Percentiles rank a stretch among this genome's conserved stretches.
These are phyloP conservation scores for Saxispiralis lemnorum DNA, from an alignment of 495 filamentous ascomycete species.

Conservation along the genomic window DNA sequence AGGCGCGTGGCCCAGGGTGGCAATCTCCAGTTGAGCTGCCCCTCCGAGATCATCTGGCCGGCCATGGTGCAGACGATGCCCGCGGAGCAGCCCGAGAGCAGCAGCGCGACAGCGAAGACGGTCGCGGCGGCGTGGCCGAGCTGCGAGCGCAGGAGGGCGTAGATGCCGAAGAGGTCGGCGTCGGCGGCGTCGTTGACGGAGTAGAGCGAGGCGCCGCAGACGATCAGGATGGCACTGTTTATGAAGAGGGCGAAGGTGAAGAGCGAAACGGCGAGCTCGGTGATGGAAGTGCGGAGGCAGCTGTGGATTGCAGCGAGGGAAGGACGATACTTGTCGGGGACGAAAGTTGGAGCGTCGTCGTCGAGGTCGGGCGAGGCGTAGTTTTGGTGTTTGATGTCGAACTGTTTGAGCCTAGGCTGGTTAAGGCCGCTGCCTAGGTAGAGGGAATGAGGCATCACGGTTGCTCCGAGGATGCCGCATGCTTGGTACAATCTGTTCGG, in stretches of 20 bases:
- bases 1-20: conserved; percentile 56
- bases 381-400: conserved; percentile 32
- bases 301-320: conserved; percentile 58
- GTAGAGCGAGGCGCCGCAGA: conserved; percentile 64
- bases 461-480: conserved; percentile 82
- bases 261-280: conserved; percentile 51
- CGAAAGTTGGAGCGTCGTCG: conserved; percentile 5
- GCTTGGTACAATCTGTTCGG: conserved; percentile 49
- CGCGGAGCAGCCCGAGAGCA: conserved; percentile 59
- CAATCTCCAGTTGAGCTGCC: conserved; percentile 53
- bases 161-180: conserved; percentile 69
- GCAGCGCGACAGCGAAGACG: conserved; percentile 58
- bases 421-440: conserved; percentile 83
- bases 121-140: conserved; percentile 57
- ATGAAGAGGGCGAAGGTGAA: conserved; percentile 85
- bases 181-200: conserved; percentile 34
- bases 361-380: conserved; percentile 5
- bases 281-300: conserved; percentile 66
- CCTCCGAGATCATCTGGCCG: conserved; percentile 69
- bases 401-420: conserved; percentile 63
- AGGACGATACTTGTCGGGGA: conserved; percentile 44
- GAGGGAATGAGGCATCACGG: conserved; percentile 85
- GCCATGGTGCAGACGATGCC: conserved; percentile 74
- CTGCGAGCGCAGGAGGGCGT: conserved; percentile 49
- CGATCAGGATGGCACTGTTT: conserved; percentile 79